phyloP scores from a whole-genome alignment of 2,329 filamentous ascomycete genomes.

The Verticillium zaregamsianum region DNA sequence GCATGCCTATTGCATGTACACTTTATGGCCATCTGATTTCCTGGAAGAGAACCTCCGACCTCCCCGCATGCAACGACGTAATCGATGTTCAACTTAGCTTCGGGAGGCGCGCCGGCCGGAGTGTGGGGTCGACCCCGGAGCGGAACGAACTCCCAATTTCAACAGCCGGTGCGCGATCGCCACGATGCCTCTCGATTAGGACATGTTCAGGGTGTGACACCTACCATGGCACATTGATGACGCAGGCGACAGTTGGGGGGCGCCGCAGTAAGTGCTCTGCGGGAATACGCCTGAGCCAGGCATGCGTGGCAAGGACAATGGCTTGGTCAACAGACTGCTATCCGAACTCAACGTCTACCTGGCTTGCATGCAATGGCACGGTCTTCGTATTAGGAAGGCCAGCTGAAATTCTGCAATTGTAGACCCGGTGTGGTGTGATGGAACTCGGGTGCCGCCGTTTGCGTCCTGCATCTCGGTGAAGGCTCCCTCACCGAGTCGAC shows the following conservation, averaged over 20 bases:
- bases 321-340: too few relatives aligned
- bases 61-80: background rate
- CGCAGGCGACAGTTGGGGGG: background rate
- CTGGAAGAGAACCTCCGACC: background rate
- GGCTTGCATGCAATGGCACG: too few relatives aligned
- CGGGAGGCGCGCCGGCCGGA: background rate
- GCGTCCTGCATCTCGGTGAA: background rate
- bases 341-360: too few relatives aligned
- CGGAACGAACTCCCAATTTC: background rate
- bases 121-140: background rate
- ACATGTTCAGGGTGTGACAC: background rate
- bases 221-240: background rate
- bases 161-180: background rate
- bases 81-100: background rate
- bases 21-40: background rate
- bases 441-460: background rate
- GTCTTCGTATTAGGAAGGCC: too few relatives aligned
- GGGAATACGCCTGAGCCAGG: too few relatives aligned
- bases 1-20: too few relatives aligned
- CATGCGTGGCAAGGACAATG: too few relatives aligned
- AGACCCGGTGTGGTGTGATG: too few relatives aligned
- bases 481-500: background rate
- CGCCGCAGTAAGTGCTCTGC: too few relatives aligned
- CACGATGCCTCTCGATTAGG: background rate
- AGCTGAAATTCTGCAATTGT: too few relatives aligned